Evolutionary conservation across 2,329 filamentous ascomycete species (phyloP), one percentile per base, ranked within the genome.

Genomic region (Diatrype stigma): DNA sequence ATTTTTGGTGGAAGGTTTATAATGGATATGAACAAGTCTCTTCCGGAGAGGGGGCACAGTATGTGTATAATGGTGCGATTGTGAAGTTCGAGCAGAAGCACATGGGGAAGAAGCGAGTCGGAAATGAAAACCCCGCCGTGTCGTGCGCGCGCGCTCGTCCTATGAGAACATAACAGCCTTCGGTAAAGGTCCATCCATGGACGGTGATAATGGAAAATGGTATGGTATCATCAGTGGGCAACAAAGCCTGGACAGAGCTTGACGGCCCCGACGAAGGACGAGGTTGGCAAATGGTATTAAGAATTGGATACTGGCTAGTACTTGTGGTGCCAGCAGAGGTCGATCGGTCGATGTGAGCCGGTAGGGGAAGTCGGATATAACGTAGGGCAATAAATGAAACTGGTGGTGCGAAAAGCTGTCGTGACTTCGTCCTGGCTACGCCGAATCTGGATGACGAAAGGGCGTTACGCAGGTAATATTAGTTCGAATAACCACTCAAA

Each of bases 361-460:
- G 55, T 55, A 55, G 52, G 56, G 58, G 56, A 55, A 57, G 52
- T 61, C 56, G 59, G 60, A 61, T 62, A 62, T 54, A 60, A 60
- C 59, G 57, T 57, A 59, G 54, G 60, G 54, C 53, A 52, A 49
- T 49, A 60, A 63, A 63, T 57, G 58, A 61, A 63, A 62, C 51
- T 55, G 56, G 59, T 64, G 65, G 65, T 63, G 63, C 63, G 65
- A 67, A 68, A 67, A 60, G 63, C 60, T 67, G 66, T 76, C 72
- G 67, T 76, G 70, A 75, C 71, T 71, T 77, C 73, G 70, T 75
- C 68, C 69, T 71, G 66, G 67, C 64, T 67, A 71, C 70, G 70
- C 67, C 69, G 63, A 66, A 63, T 67, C 61, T 65, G 58, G 59
- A 62, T 67, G 67, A 73, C 74, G 70, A 70, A 69, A 56, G 66